Evolutionary conservation across 2,329 filamentous ascomycete species (phyloP).

Genomic region (Fusarium siculi): DNA sequence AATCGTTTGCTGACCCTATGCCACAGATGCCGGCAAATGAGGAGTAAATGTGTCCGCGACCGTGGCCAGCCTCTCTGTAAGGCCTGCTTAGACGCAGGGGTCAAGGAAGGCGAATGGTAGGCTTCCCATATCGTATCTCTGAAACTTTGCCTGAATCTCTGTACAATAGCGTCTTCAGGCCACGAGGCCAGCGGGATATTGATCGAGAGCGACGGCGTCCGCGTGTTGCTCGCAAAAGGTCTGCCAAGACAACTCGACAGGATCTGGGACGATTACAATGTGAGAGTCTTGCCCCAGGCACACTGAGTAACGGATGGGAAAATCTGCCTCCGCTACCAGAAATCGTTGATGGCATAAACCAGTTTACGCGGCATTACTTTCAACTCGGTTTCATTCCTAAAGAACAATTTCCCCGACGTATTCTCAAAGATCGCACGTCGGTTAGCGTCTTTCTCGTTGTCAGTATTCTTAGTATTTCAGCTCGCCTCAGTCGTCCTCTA

Average conservation of each 20-base stretch:
- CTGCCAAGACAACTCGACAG: slow-evolving; percentile 57
- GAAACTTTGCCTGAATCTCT: slow-evolving; percentile 1
- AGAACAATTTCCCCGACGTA: slow-evolving; percentile 58
- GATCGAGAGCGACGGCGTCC: slow-evolving; percentile 67
- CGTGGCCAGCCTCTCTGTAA: slow-evolving; percentile 61
- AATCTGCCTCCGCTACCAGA: slow-evolving; percentile 60
- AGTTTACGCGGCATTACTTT: slow-evolving; percentile 66
- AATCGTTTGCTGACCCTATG: slow-evolving; percentile 1
- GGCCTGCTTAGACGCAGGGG: slow-evolving; percentile 61
- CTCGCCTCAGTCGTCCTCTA: slow-evolving; percentile 62
- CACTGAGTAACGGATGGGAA: slow-evolving; percentile 57
- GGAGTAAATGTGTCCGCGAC: slow-evolving; percentile 66
- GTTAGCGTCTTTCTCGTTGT: slow-evolving; percentile 66
- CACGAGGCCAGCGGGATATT: slow-evolving; percentile 63
- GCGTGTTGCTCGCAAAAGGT: slow-evolving; percentile 56
- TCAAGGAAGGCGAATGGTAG: slow-evolving; percentile 62
- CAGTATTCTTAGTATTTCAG: slow-evolving; percentile 66
- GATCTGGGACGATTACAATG: slow-evolving; percentile 52
- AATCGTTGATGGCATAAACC: slow-evolving; percentile 63
- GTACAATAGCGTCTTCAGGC: slow-evolving; percentile 59
- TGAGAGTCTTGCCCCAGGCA: slow-evolving; percentile 43
- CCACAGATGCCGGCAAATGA: slow-evolving; percentile 64
- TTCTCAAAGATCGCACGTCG: slow-evolving; percentile 59
- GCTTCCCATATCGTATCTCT: slow-evolving; percentile 17
- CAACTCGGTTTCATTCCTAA: slow-evolving; percentile 70